phyloP scores from a whole-genome alignment of 1,284 basidiomycete genomes.

The Moesziomyces aphidis region DNA sequence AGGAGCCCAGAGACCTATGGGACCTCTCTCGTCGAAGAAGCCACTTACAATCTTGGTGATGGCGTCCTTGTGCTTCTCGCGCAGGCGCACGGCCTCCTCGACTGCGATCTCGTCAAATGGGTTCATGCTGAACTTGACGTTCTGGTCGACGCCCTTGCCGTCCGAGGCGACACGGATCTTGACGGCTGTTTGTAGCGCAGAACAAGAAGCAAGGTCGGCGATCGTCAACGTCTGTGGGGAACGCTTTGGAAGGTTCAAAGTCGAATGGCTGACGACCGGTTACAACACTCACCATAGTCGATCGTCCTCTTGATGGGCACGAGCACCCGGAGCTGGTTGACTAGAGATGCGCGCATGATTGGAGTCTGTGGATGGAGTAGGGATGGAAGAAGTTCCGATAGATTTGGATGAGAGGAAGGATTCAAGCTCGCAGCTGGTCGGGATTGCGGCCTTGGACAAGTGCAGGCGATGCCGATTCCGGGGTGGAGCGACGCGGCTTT shows the following conservation, averaged over 20 bases:
- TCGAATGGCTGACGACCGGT: not conserved
- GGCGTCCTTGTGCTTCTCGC: conserved; percentile 78
- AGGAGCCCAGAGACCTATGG: too few species aligned
- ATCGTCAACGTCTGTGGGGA: not conserved
- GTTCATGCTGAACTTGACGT: conserved; percentile 70
- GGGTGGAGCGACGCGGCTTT: conserved; percentile 16
- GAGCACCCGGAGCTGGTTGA: conserved; percentile 64
- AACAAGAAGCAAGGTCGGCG: not conserved
- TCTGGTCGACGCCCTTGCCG: conserved; percentile 67
- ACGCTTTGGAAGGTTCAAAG: not conserved
- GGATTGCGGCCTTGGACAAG: not conserved
- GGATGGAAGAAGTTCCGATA: not conserved
- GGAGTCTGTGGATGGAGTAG: conserved; percentile 2
- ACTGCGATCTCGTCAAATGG: conserved; percentile 76
- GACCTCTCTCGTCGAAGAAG: not conserved
- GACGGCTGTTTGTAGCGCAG: conserved; percentile 51
- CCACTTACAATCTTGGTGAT: conserved; percentile 64
- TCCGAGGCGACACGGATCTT: conserved; percentile 67
- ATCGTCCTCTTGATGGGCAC: conserved; percentile 68
- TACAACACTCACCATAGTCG: conserved; percentile 59
- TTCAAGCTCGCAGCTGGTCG: not conserved
- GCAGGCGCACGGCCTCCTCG: conserved; percentile 94
- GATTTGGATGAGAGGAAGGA: not conserved
- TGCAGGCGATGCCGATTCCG: conserved; percentile 1
- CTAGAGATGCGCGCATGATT: conserved; percentile 63